Evolutionary conservation across 2,329 filamentous ascomycete species (phyloP).

Genomic region (Pseudocercospora eumusae): DNA sequence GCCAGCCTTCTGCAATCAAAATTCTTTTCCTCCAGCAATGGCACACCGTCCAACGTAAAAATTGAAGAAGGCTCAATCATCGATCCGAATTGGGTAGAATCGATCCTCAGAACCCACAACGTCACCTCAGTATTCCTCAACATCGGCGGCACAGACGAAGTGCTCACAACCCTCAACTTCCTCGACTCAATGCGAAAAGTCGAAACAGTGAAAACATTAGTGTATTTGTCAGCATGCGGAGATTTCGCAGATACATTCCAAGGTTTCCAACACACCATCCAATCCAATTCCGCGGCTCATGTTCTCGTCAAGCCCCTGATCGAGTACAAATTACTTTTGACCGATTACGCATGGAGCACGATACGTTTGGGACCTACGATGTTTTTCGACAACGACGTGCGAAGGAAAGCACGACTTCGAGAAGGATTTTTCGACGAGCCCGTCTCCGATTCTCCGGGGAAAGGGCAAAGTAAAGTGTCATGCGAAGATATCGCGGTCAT

Average conservation of each 20-base stretch:
- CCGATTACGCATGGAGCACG: constrained; percentile 18
- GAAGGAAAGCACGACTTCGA: constrained; percentile 13
- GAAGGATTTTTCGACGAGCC: constrained; percentile 23
- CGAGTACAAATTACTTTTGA: constrained; percentile 19
- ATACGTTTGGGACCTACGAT: constrained; percentile 22
- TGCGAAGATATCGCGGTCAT: constrained; percentile 18
- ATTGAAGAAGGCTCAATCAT: constrained; percentile 24
- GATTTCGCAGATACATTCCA: constrained; percentile 14
- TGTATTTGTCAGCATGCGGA: constrained; percentile 23
- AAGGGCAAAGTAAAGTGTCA: constrained; percentile 19
- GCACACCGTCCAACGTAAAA: constrained; percentile 9
- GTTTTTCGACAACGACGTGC: constrained; percentile 24
- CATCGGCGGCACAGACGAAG: constrained; percentile 22
- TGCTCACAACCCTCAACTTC: constrained; percentile 23
- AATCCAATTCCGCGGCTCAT: constrained; percentile 9
- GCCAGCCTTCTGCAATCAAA: constrained; percentile 15
- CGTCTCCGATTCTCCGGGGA: constrained; percentile 9
- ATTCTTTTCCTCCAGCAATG: not conserved
- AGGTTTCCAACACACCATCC: constrained; percentile 15
- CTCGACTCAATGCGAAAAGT: constrained; percentile 20
- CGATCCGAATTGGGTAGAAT: constrained; percentile 22
- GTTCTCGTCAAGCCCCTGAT: constrained; percentile 23
- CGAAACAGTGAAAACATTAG: constrained; percentile 21
- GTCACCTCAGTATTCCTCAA: constrained; percentile 24
- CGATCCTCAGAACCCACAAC: constrained; percentile 17